Conservation (phyloP, 192 early-diverging fungal genomes). For the Coemansia sp. region DNA sequence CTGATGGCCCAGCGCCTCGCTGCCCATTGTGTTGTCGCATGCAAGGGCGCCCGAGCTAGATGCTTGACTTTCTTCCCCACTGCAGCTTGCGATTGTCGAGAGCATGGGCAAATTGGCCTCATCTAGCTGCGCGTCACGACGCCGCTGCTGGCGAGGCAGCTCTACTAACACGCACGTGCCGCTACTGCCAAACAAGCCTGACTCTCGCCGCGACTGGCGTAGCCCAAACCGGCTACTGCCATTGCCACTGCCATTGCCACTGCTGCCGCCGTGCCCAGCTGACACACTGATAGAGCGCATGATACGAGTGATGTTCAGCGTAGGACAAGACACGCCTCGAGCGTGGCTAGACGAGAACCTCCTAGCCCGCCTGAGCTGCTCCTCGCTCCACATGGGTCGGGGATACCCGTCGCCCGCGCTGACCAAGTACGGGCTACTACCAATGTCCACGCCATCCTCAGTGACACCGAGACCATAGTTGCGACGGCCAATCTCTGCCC, state of each 20-base stretch:
- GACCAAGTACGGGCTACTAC: conserved; percentile 4
- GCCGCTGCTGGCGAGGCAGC: neutral
- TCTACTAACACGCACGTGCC: neutral
- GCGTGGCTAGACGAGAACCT: conserved; percentile 35
- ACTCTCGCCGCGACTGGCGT: conserved; percentile 7
- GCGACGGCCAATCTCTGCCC: conserved; percentile 18
- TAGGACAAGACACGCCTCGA: conserved; percentile 41
- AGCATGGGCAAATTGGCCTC: neutral
- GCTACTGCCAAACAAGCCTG: neutral
- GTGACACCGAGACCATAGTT: neutral
- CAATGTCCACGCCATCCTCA: conserved; percentile 6
- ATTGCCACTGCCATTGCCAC: conserved; percentile 8
- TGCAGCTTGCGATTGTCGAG: conserved; percentile 1
- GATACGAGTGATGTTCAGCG: conserved; percentile 46
- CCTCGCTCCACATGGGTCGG: conserved; percentile 28
- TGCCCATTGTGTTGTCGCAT: conserved; percentile 2
- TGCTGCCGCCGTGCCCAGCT: conserved; percentile 15
- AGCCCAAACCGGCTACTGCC: conserved; percentile 6
- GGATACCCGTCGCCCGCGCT: neutral
- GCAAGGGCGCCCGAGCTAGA: neutral
- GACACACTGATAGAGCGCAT: conserved; percentile 52
- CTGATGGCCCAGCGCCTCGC: neutral
- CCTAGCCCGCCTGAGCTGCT: conserved; percentile 26
- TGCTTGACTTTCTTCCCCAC: conserved; percentile 1
- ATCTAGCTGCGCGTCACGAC: neutral